Conservation (phyloP, 2,329 filamentous ascomycete genomes). For the Bipolaris gigantea region DNA sequence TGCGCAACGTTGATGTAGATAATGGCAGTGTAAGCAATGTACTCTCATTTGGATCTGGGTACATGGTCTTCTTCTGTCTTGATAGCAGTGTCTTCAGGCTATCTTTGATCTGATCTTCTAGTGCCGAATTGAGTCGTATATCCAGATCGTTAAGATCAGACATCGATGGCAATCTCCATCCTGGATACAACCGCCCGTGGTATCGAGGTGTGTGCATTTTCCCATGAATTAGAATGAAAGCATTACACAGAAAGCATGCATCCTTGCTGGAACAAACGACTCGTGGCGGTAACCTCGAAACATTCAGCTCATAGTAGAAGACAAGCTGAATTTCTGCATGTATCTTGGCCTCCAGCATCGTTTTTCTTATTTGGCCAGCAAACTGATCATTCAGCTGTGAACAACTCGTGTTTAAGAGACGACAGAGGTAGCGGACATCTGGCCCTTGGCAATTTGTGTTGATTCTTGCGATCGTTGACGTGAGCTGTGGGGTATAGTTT, state of each 20-base stretch:
- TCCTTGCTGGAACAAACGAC: conserved; percentile 55
- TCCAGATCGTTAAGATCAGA: conserved; percentile 6
- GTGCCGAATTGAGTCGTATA: conserved; percentile 8
- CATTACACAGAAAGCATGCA: conserved; percentile 56
- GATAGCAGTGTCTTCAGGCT: background rate
- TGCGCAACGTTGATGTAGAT: conserved; percentile 15
- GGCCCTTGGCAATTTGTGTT: background rate
- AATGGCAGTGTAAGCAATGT: conserved; percentile 14
- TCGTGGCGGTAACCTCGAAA: conserved; percentile 38
- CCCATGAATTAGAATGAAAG: conserved; percentile 50
- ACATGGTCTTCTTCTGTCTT: conserved; percentile 10
- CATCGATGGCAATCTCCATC: conserved; percentile 49
- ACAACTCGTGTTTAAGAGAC: conserved; percentile 7
- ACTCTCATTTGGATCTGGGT: conserved; percentile 22
- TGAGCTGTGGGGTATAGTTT: conserved; percentile 5
- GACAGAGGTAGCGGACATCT: conserved; percentile 6
- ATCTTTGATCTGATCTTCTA: conserved; percentile 3
- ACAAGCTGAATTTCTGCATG: conserved; percentile 58
- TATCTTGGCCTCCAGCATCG: conserved; percentile 29
- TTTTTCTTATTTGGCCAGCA: conserved; percentile 10
- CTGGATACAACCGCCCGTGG: conserved; percentile 52
- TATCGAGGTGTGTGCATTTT: conserved; percentile 47
- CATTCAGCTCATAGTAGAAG: conserved; percentile 41
- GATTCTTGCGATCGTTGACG: conserved; percentile 8
- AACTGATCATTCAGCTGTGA: conserved; percentile 10